Conservation (phyloP, 2,329 filamentous ascomycete species). For the Podosphaera xanthii region DNA sequence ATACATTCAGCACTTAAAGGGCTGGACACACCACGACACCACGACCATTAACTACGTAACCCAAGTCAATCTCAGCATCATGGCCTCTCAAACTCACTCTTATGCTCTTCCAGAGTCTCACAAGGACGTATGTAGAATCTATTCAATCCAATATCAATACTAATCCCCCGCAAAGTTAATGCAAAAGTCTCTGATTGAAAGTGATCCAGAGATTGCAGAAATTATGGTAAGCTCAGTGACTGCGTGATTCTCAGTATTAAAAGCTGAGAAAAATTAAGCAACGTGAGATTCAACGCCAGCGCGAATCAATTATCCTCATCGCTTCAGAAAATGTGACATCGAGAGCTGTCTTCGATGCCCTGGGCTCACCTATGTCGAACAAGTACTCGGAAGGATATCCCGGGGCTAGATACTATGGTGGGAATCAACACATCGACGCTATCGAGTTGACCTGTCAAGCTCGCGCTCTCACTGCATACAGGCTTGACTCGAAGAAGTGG, state of each 20-base stretch:
- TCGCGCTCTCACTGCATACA: constrained; percentile 71
- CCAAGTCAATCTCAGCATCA: too few relatives aligned
- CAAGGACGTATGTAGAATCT: background rate
- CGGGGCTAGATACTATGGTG: constrained; percentile 86
- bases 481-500: constrained; percentile 68
- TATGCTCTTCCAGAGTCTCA: constrained; percentile 2
- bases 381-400: constrained; percentile 99
- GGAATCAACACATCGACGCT: constrained; percentile 88
- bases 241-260: background rate
- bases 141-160: background rate
- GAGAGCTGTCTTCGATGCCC: constrained; percentile 71
- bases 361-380: constrained; percentile 87
- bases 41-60: too few relatives aligned
- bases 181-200: constrained; percentile 1
- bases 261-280: background rate
- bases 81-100: background rate
- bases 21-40: too few relatives aligned
- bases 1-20: too few relatives aligned
- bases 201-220: background rate
- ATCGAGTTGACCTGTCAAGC: constrained; percentile 77
- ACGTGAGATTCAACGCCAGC: constrained; percentile 85
- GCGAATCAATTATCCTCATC: constrained; percentile 95
- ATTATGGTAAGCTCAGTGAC: background rate
- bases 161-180: background rate
- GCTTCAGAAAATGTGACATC: constrained; percentile 93